A percentile compares a stretch with the other conserved stretches of the same genome.
Evolutionary conservation across 2,329 filamentous ascomycete genomes (phyloP).

Genomic region (Fusarium penzigii): DNA sequence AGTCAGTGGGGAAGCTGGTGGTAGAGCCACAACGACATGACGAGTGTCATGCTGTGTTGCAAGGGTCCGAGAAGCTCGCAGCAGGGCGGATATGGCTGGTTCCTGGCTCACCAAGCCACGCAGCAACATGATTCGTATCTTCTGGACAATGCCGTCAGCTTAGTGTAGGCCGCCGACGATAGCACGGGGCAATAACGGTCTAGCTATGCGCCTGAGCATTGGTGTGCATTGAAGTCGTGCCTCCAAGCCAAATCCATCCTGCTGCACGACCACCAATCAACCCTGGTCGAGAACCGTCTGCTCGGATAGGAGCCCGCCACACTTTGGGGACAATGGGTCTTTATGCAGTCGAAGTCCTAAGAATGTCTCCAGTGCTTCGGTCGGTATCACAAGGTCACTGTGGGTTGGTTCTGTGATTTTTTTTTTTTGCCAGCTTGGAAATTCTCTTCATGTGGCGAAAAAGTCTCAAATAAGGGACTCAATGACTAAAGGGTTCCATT

Average conservation of each 20-base stretch:
- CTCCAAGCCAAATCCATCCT: conserved; percentile 9
- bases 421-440: neutral
- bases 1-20: conserved; percentile 5
- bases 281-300: conserved; percentile 23
- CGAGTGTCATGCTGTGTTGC: conserved; percentile 19
- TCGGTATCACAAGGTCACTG: conserved; percentile 1
- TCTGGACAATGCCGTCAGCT: conserved; percentile 17
- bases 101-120: conserved; percentile 12
- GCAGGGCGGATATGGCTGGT: conserved; percentile 6
- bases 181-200: conserved; percentile 24
- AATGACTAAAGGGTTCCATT: no score
- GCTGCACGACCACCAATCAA: conserved; percentile 30
- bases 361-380: conserved; percentile 20
- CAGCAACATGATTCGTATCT: conserved; percentile 12
- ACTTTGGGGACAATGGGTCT: conserved; percentile 19
- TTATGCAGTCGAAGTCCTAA: conserved; percentile 17
- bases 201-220: conserved; percentile 17
- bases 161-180: conserved; percentile 29
- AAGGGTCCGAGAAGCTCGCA: conserved; percentile 7
- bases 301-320: conserved; percentile 21
- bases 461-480: no score
- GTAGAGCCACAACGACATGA: conserved; percentile 4
- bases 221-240: conserved; percentile 17
- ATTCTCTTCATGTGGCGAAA: neutral
- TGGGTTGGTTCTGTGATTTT: conserved; percentile 6